Conservation (phyloP, 2,329 filamentous ascomycete genomes). For the Penicillium verrucosum region DNA sequence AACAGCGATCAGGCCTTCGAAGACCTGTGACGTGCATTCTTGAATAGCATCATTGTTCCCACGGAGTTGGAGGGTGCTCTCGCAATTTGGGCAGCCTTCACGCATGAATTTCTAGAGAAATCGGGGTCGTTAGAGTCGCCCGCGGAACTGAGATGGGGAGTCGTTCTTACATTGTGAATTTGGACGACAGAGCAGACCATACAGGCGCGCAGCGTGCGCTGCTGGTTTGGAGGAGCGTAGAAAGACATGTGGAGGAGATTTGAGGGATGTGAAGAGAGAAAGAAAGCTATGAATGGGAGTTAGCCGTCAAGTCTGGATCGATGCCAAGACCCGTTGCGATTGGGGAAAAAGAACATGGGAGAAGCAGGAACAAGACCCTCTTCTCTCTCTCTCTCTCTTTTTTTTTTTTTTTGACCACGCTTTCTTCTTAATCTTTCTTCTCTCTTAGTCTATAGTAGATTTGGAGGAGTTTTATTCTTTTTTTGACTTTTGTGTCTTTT, state of each 20-base stretch:
- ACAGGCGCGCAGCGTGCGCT: slow-evolving; percentile 88
- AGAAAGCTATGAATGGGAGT: slow-evolving; percentile 8
- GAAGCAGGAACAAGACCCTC: slow-evolving; percentile 18
- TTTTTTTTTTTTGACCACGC: slow-evolving; percentile 5
- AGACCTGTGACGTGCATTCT: slow-evolving; percentile 93
- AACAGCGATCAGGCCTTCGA: slow-evolving; percentile 85
- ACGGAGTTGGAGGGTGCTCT: slow-evolving; percentile 80
- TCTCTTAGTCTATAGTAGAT: slow-evolving; percentile 2
- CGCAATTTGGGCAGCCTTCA: slow-evolving; percentile 94
- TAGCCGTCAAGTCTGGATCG: slow-evolving; percentile 26
- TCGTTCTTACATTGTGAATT: slow-evolving; percentile 62
- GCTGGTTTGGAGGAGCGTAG: slow-evolving; percentile 70
- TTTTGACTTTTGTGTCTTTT: slow-evolving; percentile 7
- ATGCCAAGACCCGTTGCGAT: slow-evolving; percentile 32
- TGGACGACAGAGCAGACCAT: slow-evolving; percentile 98
- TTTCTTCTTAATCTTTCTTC: background rate
- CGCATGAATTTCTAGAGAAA: slow-evolving; percentile 70
- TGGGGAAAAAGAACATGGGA: slow-evolving; percentile 22
- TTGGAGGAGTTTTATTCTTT: background rate
- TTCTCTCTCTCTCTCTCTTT: background rate
- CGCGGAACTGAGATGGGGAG: slow-evolving; percentile 6
- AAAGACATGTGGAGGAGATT: slow-evolving; percentile 45
- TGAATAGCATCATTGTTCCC: slow-evolving; percentile 77
- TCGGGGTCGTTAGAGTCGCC: background rate
- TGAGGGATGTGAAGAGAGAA: slow-evolving; percentile 2